Evolutionary conservation across 495 filamentous ascomycete genomes (phyloP), one percentile per base, ranked within the genome.

Genomic region (Penicillium lividum): DNA sequence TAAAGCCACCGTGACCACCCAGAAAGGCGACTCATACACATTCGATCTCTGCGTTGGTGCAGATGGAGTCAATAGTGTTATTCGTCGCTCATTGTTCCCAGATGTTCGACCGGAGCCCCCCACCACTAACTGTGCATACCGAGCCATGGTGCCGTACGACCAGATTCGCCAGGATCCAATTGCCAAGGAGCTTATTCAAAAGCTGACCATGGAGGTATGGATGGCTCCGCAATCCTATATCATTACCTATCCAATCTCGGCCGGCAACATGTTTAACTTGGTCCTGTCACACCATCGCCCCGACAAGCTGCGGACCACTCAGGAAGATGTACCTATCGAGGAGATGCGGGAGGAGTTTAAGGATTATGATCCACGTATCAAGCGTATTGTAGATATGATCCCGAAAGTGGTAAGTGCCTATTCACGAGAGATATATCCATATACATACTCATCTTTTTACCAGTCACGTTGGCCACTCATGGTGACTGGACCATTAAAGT

Each of bases 201-300:
- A 72, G 49, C 54, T 65, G 18, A 78, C 71, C 3, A 77, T 79
- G 74, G 75, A 79, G 48, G 70, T 77, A 7, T 79, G 75, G 76
- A 76, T 78, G 71, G 58, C 53, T 11, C 46, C 44, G 15, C 47
- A 63, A 15, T 43, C 55, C 7, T 63, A 80, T 60, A 76, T 77
- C 34, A 80, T 81, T 53, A 69, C 71, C 3, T 81, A 80, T 53
- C 75, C 75, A 13, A 79, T 81, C 42, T 72, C 71, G 9, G 71
- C 65, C 8, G 77, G 75, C 10, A 70, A 67, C 33, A 60, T 70
- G 42, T 77, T 78, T 60, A 80, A 81, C 56, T 67, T 79, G 64
- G 77, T 79, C 1, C 68, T 81, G n/a, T 73, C 68, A 5, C 78
- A 81, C 61, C 60, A 63, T 55, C 60, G 60, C 18, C 60, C 60